Base-by-base conservation (phyloP, 768 basidiomycete genomes). In the Podaxis mareebaensis region DNA sequence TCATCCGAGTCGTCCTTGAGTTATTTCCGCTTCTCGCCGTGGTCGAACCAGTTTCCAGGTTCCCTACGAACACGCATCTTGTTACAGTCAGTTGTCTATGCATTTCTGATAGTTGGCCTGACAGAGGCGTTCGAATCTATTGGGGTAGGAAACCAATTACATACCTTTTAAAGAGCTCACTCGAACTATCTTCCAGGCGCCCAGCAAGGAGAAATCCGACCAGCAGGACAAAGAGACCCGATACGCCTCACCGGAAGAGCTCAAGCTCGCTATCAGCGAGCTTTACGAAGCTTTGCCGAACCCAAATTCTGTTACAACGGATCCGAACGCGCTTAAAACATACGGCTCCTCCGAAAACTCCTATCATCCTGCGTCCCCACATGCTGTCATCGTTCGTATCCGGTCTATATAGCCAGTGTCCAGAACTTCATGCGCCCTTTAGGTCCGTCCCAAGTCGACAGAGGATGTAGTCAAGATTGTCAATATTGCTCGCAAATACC, bases 391-490 rank as follows among this genome's bases (percentile, higher is more conserved):
- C 48, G 82, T 83, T 64, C 53, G 76, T 71, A 17, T 13, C 61
- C 6, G 26, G 52, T 24, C 24, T 54, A 44, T 15, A 13, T 15
- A 26, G 49, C 42, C 48, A 40, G 42, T 15, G 58, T 22, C 53
- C 30, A 53, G 52, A 49, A 72, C 73, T 54, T 67, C 68, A 15
- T 36, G n/a, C 2, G 3, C 33, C 15, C 30, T 13, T 69, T 78
- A 75, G 84, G 86, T 90, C 56, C 83, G 82, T 54, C 86, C 87
- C 5, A 72, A 73, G 38, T 85, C 78, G 60, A 96, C 95, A 0
- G 86, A 88, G 59, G 95, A 97, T 70, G 93, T 97, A 2, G 88
- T 93, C 60, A 83, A 85, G 63, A 79, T 93, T 55, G 88, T 97
- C 63, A 84, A 90, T 63, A 84, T 94, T 46, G 87, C 95, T 0